Conservation (phyloP, 768 basidiomycete genomes). For the Pulveroboletus sp. region DNA sequence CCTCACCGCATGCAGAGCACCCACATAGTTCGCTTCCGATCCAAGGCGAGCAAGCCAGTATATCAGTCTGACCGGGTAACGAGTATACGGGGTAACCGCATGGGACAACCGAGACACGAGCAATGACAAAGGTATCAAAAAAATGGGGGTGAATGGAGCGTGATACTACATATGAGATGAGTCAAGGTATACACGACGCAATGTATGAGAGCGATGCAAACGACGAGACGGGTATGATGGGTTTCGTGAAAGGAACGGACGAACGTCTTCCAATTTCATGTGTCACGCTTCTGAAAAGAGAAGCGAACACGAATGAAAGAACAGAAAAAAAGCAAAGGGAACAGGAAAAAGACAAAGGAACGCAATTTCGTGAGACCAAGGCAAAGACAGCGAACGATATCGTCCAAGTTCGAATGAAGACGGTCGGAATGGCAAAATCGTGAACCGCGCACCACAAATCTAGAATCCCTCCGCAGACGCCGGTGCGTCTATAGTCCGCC, state of each 20-base stretch:
- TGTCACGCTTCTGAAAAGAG: constrained; percentile 23
- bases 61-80: constrained; percentile 33
- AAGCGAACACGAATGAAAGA: constrained; percentile 29
- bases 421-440: constrained; percentile 25
- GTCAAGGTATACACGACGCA: constrained; percentile 35
- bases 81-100: constrained; percentile 37
- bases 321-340: not conserved
- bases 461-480: constrained; percentile 24
- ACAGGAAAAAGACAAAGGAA: constrained; percentile 23
- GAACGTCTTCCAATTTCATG: constrained; percentile 34
- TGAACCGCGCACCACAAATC: constrained; percentile 27
- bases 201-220: constrained; percentile 36
- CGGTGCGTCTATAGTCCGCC: constrained; percentile 43
- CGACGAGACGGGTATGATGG: constrained; percentile 32
- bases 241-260: constrained; percentile 32
- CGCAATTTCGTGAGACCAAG: constrained; percentile 31
- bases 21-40: no score
- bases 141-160: constrained; percentile 29
- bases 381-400: constrained; percentile 24
- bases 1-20: constrained; percentile 12
- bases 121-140: constrained; percentile 31
- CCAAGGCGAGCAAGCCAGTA: constrained; percentile 16
- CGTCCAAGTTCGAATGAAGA: constrained; percentile 31
- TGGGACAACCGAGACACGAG: constrained; percentile 24
- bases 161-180: constrained; percentile 36